phyloP scores from a whole-genome alignment of 1,284 basidiomycete genomes.

The Kalmanozyma brasiliensis region DNA sequence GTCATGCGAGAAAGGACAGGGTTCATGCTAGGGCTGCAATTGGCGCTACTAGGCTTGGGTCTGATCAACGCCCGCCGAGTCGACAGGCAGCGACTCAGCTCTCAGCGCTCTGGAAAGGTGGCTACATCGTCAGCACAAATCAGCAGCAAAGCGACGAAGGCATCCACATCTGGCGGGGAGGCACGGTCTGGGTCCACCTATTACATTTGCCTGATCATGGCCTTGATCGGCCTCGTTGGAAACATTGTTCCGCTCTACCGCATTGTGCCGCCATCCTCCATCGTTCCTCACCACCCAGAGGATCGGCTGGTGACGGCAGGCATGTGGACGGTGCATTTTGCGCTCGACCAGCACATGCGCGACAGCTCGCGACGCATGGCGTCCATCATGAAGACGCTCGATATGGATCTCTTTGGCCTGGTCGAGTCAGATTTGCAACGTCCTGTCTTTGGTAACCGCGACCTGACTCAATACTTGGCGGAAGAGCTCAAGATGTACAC shows the following conservation, averaged over 20 bases:
- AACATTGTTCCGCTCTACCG: slow-evolving; percentile 69
- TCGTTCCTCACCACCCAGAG: slow-evolving; percentile 76
- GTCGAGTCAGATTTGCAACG: slow-evolving; percentile 87
- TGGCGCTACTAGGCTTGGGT: slow-evolving; percentile 30
- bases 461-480: slow-evolving; percentile 69
- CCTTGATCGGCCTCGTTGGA: slow-evolving; percentile 34
- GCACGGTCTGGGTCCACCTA: slow-evolving; percentile 28
- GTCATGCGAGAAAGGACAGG: slow-evolving; percentile 84
- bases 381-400: slow-evolving; percentile 73
- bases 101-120: neutral
- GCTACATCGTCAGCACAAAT: neutral
- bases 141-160: slow-evolving; percentile 17
- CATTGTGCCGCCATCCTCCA: slow-evolving; percentile 72
- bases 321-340: slow-evolving; percentile 78
- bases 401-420: slow-evolving; percentile 70
- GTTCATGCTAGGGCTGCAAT: slow-evolving; percentile 39
- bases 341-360: slow-evolving; percentile 62
- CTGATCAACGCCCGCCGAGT: slow-evolving; percentile 34
- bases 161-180: neutral
- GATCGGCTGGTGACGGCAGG: slow-evolving; percentile 83
- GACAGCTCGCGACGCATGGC: slow-evolving; percentile 74
- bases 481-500: slow-evolving; percentile 79
- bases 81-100: slow-evolving; percentile 14
- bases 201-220: slow-evolving; percentile 46
- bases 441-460: slow-evolving; percentile 87